Evolutionary conservation across 2,329 filamentous ascomycete genomes (phyloP), one percentile per base, ranked within the genome.

Genomic region (Rachicladosporium sp.): DNA sequence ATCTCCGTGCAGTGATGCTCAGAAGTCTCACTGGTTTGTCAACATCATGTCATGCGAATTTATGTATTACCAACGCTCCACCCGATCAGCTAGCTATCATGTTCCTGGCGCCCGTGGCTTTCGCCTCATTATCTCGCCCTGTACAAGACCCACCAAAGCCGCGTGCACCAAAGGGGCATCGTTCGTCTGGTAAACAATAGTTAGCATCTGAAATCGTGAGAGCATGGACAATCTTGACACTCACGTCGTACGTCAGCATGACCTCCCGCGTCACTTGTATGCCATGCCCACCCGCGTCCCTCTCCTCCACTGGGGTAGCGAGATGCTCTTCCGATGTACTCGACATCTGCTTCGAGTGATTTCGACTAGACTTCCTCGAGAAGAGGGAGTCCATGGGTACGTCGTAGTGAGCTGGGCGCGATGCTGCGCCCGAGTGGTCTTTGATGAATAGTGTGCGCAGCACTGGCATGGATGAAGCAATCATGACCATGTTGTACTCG

Each of bases 401-500:
- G 33, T 43, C 9, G 31, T 34, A 39, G 15, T 38, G 12, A 30
- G 33, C 27, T 37, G 15, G 15, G 35, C 31, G 39, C 32, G 27
- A 45, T 43, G 31, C 45, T 40, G 11, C 31, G 10, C 31, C 35
- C 29, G 38, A 31, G 15, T 27, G 10, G 30, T 36, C 19, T 6
- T 38, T 29, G 9, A 29, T 27, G 46, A 53, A 53, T 1, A 56
- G 40, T 2, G 52, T 50, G 10, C 55, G 48, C 2, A 58, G 39
- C 3, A 56, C 41, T 2, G 55, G 54, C 4, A 56, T 46, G 1
- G 54, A 53, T 6, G 54, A 48, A 15, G 50, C 46, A 27, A 56
- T 53, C 30, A 58, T 55, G 35, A 58, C 54, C 15, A 55, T 67
- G 41, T 57, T 57, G 29, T 56, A 46, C 39, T 58, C 55, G 36